Base-by-base conservation (phyloP, 2,329 filamentous ascomycete genomes). In the Ophiocordyceps sinensis region DNA sequence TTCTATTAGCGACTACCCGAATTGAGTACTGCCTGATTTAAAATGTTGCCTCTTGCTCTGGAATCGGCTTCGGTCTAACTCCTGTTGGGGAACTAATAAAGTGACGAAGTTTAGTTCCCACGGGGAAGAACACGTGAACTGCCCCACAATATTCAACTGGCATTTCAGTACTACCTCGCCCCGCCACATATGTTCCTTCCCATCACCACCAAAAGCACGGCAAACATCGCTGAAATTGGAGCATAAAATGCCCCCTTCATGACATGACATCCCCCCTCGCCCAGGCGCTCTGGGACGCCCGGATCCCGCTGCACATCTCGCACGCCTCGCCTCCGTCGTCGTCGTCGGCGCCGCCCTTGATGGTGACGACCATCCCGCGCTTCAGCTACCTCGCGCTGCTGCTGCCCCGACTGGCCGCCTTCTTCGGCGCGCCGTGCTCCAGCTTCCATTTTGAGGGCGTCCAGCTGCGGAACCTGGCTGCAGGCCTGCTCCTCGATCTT, bases 311-410 rank as follows among this genome's bases (percentile, higher is more conserved):
- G 38, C 59, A 66, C 56, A 71, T 78, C 51, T 72, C 66, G 2
- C 70, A 77, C 55, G 56, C 63, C 13, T 60, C 62, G 23, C 10
- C 23, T 2, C n/a, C n/a, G n/a, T n/a, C n/a, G n/a, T 59, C 62
- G 21, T 64, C 66, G 35, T 61, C 61, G 45, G 58, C 59, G 38
- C 71, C 71, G 15, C 74, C 75, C 51, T 23, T 7, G 23, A 23
- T 23, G 23, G 60, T 76, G 52, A 64, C 69, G 29, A 64, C 63
- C 40, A 60, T 77, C 43, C 72, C 74, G 37, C 71, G 74, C 49
- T 74, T 77, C 56, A 67, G 70, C 58, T 78, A 77, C 59, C 65
- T 77, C 9, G 67, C 74, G 11, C 61, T 76, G 45, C 63, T 77
- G 28, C 62, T 75, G 35, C 73, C 74, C 21, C 70, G 73, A 26